These are phyloP conservation scores for Waltiozyma sp. DNA, from an alignment of 1,139 yeast species.

Conservation along the genomic window DNA sequence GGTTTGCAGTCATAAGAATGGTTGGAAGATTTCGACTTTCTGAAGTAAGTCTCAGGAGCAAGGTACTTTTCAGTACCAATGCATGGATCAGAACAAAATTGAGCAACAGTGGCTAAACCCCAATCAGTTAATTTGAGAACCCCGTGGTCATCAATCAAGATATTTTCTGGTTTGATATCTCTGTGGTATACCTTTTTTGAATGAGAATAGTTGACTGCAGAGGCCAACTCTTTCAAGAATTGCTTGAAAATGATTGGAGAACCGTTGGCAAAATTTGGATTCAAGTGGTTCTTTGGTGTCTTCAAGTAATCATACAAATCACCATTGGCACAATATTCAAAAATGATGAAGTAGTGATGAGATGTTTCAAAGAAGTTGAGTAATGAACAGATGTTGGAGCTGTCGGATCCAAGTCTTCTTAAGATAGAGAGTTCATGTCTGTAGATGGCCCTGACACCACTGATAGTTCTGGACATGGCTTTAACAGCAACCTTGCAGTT, in stretches of 20 bases:
- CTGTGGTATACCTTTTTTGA: slow-evolving; percentile 65
- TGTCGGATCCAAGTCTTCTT: slow-evolving; percentile 35
- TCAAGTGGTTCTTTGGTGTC: slow-evolving; percentile 29
- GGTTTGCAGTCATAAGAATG: slow-evolving; percentile 55
- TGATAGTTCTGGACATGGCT: slow-evolving; percentile 32
- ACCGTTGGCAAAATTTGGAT: slow-evolving; percentile 9
- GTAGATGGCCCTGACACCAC: slow-evolving; percentile 27
- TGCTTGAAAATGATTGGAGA: slow-evolving; percentile 10
- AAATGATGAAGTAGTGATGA: slow-evolving; percentile 39
- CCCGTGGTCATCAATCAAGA: slow-evolving; percentile 53
- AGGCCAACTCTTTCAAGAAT: slow-evolving; percentile 48
- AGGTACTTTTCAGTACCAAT: slow-evolving; percentile 89
- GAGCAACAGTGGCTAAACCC: slow-evolving; percentile 69
- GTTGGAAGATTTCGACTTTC: slow-evolving; percentile 3
- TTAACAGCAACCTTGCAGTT: slow-evolving; percentile 56
- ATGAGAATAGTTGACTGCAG: slow-evolving; percentile 67
- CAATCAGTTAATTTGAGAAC: slow-evolving; percentile 77
- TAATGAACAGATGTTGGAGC: slow-evolving; percentile 42
- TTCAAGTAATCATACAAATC: slow-evolving; percentile 78
- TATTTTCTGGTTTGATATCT: slow-evolving; percentile 82
- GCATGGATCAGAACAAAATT: slow-evolving; percentile 58
- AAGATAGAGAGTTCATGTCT: slow-evolving; percentile 59
- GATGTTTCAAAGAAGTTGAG: slow-evolving; percentile 61
- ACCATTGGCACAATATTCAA: slow-evolving; percentile 81
- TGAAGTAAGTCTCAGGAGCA: slow-evolving; percentile 76